Evolutionary conservation across 2,329 filamentous ascomycete species (phyloP).

Genomic region (Calonectria pseudoturangicola): DNA sequence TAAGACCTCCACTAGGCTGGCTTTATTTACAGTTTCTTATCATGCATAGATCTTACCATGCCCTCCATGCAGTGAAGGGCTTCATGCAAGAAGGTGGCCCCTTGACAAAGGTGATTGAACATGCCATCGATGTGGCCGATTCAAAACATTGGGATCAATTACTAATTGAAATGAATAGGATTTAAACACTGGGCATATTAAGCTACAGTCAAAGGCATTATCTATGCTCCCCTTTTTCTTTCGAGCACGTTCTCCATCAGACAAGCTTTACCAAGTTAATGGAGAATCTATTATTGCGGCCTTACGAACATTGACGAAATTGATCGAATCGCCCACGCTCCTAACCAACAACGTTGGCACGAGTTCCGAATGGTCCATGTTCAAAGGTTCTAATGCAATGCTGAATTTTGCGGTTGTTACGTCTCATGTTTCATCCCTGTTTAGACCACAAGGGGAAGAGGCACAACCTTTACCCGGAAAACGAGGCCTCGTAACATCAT

Average conservation of each 20-base stretch:
- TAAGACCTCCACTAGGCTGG: background rate
- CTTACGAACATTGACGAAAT: background rate
- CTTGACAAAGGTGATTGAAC: background rate
- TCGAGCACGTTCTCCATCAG: background rate
- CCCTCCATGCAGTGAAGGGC: background rate
- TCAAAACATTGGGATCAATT: background rate
- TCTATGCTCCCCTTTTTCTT: conserved; percentile 11
- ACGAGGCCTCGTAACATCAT: background rate
- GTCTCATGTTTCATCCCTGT: background rate
- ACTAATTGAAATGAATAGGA: background rate
- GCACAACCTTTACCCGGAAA: background rate
- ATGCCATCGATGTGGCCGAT: no score
- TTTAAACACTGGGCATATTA: background rate
- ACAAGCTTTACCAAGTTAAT: background rate
- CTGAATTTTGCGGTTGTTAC: background rate
- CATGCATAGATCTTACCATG: background rate
- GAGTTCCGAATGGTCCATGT: background rate
- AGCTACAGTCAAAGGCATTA: background rate
- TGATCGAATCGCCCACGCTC: background rate
- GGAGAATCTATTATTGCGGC: background rate
- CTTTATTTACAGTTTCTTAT: background rate
- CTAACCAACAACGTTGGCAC: background rate
- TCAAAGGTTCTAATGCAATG: background rate
- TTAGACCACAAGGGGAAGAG: background rate
- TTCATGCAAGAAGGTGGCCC: background rate